These are phyloP conservation scores for Teratosphaeriaceae sp. DNA, from an alignment of 2,329 filamentous ascomycete genomes.

Conservation along the genomic window DNA sequence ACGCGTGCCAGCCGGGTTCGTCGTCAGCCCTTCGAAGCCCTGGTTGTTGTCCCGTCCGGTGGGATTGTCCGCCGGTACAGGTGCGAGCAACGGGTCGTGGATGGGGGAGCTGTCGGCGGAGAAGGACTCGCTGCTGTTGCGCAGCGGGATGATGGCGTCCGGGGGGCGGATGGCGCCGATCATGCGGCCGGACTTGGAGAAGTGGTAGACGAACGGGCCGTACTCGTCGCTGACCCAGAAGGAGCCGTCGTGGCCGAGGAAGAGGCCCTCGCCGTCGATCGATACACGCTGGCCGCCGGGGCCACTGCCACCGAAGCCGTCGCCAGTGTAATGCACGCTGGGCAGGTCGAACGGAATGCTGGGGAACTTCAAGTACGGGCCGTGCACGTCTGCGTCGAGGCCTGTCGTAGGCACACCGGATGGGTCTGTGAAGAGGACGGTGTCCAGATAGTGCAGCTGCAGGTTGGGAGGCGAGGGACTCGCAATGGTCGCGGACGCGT, in stretches of 20 bases:
- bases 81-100: slow-evolving; percentile 46
- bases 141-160: slow-evolving; percentile 55
- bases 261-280: slow-evolving; percentile 61
- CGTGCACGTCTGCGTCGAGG: slow-evolving; percentile 53
- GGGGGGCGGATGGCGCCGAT: slow-evolving; percentile 58
- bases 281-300: slow-evolving; percentile 53
- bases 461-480: slow-evolving; percentile 56
- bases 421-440: slow-evolving; percentile 58
- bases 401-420: slow-evolving; percentile 57
- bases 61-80: slow-evolving; percentile 50
- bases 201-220: slow-evolving; percentile 64
- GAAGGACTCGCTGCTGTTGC: slow-evolving; percentile 57
- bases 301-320: slow-evolving; percentile 60
- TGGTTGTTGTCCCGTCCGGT: slow-evolving; percentile 66
- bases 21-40: slow-evolving; percentile 64
- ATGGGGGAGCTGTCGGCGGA: slow-evolving; percentile 57
- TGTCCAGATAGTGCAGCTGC: slow-evolving; percentile 55
- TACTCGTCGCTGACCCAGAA: slow-evolving; percentile 70
- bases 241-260: slow-evolving; percentile 51
- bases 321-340: slow-evolving; percentile 55
- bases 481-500: slow-evolving; percentile 43
- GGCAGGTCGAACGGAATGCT: slow-evolving; percentile 55
- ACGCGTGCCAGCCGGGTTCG: slow-evolving; percentile 55
- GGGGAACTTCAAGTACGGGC: slow-evolving; percentile 44
- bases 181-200: slow-evolving; percentile 53